Conservation (phyloP, 1,139 yeast genomes). For the Hanseniaspora uvarum region DNA sequence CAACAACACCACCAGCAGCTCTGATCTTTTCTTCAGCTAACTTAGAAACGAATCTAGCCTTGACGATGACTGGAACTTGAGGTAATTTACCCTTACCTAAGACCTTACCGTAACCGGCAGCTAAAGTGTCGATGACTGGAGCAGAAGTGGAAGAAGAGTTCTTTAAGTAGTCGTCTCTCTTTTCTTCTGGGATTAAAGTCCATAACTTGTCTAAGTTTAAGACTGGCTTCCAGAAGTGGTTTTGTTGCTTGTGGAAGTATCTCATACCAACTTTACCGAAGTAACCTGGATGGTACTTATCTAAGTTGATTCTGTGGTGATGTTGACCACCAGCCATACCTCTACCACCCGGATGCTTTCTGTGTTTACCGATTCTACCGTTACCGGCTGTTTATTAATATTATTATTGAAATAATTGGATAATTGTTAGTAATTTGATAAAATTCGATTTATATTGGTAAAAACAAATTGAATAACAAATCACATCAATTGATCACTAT, state of each 20-base stretch:
- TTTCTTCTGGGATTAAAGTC: conserved; percentile 90
- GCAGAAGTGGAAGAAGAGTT: conserved; percentile 82
- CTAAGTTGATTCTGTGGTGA: conserved; percentile 99
- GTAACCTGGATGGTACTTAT: conserved; percentile 99
- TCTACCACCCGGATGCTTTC: conserved; percentile 99
- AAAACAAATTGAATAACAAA: not conserved
- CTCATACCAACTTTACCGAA: conserved; percentile 99
- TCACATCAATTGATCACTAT: not conserved
- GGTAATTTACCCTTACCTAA: conserved; percentile 99
- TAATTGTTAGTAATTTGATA: not conserved
- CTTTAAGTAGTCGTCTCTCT: conserved; percentile 89
- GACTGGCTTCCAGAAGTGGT: conserved; percentile 97
- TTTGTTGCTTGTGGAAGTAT: conserved; percentile 96
- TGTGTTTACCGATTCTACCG: conserved; percentile 99
- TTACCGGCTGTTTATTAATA: conserved; percentile 73
- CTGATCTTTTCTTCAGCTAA: conserved; percentile 99
- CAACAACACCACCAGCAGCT: conserved; percentile 99
- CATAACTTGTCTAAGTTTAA: conserved; percentile 98
- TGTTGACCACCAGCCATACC: conserved; percentile 99
- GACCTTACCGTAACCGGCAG: conserved; percentile 99
- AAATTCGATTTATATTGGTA: not conserved
- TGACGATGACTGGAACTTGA: conserved; percentile 95
- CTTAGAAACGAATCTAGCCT: conserved; percentile 98
- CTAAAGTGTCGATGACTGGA: conserved; percentile 98
- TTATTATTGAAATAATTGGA: conserved; percentile 21